phyloP scores from a whole-genome alignment of 495 filamentous ascomycete species.

The Mytilinidion resinicola region DNA sequence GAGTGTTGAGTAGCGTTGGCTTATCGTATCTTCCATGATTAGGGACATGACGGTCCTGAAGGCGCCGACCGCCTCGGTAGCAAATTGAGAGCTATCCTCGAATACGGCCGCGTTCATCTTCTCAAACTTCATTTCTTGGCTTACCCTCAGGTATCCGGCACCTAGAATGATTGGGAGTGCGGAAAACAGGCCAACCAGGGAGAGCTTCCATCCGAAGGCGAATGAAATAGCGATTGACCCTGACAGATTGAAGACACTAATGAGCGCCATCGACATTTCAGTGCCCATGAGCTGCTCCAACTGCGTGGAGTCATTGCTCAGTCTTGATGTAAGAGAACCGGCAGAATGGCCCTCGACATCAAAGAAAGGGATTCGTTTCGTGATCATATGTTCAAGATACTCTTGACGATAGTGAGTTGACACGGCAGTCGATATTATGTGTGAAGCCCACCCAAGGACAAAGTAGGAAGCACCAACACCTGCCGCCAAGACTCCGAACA shows the following conservation, averaged over 20 bases:
- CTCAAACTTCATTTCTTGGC: constrained; percentile 30
- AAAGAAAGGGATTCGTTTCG: constrained; percentile 28
- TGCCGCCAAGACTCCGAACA: constrained; percentile 27
- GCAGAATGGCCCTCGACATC: constrained; percentile 29
- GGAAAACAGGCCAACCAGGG: constrained; percentile 24
- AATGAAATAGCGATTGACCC: constrained; percentile 28
- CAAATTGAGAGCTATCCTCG: constrained; percentile 31
- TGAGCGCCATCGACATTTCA: constrained; percentile 25
- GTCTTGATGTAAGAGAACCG: constrained; percentile 24
- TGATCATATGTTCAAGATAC: constrained; percentile 27
- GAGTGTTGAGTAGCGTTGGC: constrained; percentile 23
- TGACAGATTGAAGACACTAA: constrained; percentile 23
- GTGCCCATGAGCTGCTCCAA: constrained; percentile 27
- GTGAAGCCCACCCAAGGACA: constrained; percentile 17
- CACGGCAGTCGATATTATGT: constrained; percentile 17
- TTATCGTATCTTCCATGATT: constrained; percentile 29
- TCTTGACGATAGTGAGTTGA: constrained; percentile 27
- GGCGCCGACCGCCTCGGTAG: constrained; percentile 30
- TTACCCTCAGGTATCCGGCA: constrained; percentile 26
- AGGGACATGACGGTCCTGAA: constrained; percentile 29
- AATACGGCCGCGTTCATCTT: constrained; percentile 28
- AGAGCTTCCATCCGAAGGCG: constrained; percentile 31
- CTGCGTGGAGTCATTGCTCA: constrained; percentile 22
- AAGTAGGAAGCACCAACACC: constrained; percentile 25
- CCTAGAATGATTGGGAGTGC: constrained; percentile 26